A percentile compares a stretch with the other conserved stretches of the same genome.
phyloP scores from a whole-genome alignment of 176 grass and related monocot species.

The Guadua angustifolia region DNA sequence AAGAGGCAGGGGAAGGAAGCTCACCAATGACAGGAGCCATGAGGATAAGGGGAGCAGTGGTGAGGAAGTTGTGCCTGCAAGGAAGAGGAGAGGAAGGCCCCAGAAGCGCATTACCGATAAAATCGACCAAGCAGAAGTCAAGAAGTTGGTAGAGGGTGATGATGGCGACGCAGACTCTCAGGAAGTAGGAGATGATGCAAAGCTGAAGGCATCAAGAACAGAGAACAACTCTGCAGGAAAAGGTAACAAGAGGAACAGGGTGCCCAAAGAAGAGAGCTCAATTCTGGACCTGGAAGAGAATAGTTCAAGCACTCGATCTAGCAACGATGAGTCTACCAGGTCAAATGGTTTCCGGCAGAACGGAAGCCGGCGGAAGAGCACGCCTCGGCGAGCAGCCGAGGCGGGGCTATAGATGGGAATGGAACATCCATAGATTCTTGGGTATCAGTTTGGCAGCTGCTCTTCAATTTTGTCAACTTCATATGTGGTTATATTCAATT shows the following conservation, averaged over 20 bases:
- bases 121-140: constrained; percentile 41
- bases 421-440: background rate
- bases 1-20: constrained; percentile 70
- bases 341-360: constrained; percentile 59
- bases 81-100: constrained; percentile 75
- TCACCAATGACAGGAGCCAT: constrained; percentile 45
- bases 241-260: constrained; percentile 66
- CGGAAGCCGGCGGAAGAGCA: constrained; percentile 71
- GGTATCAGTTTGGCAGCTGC: constrained; percentile 40
- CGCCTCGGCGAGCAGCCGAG: constrained; percentile 64
- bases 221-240: constrained; percentile 45
- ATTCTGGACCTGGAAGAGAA: constrained; percentile 53
- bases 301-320: constrained; percentile 50
- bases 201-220: constrained; percentile 37
- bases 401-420: constrained; percentile 57
- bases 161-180: constrained; percentile 47
- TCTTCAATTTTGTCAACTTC: constrained; percentile 56
- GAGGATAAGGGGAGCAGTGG: constrained; percentile 59
- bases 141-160: constrained; percentile 40
- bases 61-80: constrained; percentile 54
- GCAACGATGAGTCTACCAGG: constrained; percentile 54
- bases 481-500: background rate
- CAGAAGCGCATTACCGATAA: constrained; percentile 57
- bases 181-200: constrained; percentile 28
- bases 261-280: constrained; percentile 50